phyloP scores from a whole-genome alignment of 2,329 filamentous ascomycete genomes.

The Ampelomyces quisqualis region DNA sequence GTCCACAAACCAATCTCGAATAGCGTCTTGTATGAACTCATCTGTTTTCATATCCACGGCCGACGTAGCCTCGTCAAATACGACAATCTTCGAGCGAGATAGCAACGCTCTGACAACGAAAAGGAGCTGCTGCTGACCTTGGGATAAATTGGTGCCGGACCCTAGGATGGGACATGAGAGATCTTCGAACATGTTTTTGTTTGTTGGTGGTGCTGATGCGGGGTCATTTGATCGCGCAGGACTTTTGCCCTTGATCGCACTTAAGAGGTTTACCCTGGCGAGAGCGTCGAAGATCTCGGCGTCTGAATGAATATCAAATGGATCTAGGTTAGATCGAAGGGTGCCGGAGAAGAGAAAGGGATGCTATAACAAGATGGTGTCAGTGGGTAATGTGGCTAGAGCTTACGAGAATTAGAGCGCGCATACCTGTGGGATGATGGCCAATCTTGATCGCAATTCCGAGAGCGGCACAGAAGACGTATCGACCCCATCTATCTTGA shows the following conservation, averaged over 20 bases:
- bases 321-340: constrained; percentile 74
- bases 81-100: constrained; percentile 80
- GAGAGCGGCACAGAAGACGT: constrained; percentile 72
- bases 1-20: constrained; percentile 76
- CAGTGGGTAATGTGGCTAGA: too few species aligned
- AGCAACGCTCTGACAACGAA: constrained; percentile 87
- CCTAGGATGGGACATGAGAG: too few species aligned
- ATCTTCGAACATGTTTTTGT: neutral
- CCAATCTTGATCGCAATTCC: constrained; percentile 70
- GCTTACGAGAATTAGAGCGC: too few species aligned
- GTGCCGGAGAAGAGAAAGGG: constrained; percentile 79
- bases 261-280: too few species aligned
- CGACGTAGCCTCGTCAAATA: constrained; percentile 92
- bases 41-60: constrained; percentile 95
- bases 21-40: constrained; percentile 76
- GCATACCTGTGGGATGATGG: constrained; percentile 83
- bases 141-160: constrained; percentile 75
- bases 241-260: constrained; percentile 65
- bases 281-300: constrained; percentile 73
- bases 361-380: too few species aligned
- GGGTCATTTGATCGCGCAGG: constrained; percentile 70
- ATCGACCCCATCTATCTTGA: constrained; percentile 50
- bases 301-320: constrained; percentile 73
- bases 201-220: too few species aligned
- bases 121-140: constrained; percentile 93